Evolutionary conservation across 2,329 filamentous ascomycete genomes (phyloP).

Genomic region (Fusarium compactum): DNA sequence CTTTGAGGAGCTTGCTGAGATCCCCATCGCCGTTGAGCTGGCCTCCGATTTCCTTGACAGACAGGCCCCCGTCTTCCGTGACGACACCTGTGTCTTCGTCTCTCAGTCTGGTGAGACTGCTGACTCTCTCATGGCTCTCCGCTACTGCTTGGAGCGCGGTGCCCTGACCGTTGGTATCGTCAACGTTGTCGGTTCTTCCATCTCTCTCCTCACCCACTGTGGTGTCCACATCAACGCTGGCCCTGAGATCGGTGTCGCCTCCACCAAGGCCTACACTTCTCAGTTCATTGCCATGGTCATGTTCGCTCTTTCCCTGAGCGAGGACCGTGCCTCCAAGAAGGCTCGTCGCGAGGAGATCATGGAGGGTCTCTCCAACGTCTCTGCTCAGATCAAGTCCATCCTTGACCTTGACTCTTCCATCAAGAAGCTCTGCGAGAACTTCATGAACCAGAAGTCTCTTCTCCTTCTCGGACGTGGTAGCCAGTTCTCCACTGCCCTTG

Average conservation of each 20-base stretch:
- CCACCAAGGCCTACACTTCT: slow-evolving; percentile 98
- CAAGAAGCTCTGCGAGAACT: slow-evolving; percentile 91
- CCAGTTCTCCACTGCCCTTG: slow-evolving; percentile 96
- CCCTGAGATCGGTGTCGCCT: slow-evolving; percentile 98
- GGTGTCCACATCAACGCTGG: slow-evolving; percentile 99
- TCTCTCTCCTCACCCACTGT: slow-evolving; percentile 98
- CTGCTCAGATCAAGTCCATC: slow-evolving; percentile 90
- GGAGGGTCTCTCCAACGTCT: slow-evolving; percentile 88
- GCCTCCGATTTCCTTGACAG: slow-evolving; percentile 98
- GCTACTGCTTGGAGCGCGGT: slow-evolving; percentile 97
- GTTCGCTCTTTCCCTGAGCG: slow-evolving; percentile 95
- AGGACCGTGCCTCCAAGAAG: slow-evolving; percentile 95
- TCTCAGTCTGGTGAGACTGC: slow-evolving; percentile 99
- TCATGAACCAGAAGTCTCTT: slow-evolving; percentile 98
- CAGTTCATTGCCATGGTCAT: slow-evolving; percentile 99
- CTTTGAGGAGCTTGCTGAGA: slow-evolving; percentile 98
- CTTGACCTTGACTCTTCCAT: slow-evolving; percentile 92
- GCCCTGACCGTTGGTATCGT: slow-evolving; percentile 98
- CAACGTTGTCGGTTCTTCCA: slow-evolving; percentile 98
- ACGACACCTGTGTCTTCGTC: slow-evolving; percentile 98
- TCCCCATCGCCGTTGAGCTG: slow-evolving; percentile 95
- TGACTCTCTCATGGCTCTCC: slow-evolving; percentile 95
- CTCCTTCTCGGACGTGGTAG: slow-evolving; percentile 93
- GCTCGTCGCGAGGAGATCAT: slow-evolving; percentile 95
- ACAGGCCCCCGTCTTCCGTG: slow-evolving; percentile 97